phyloP scores from a whole-genome alignment of 108 stramenopile species.

The Tribonema minus region DNA sequence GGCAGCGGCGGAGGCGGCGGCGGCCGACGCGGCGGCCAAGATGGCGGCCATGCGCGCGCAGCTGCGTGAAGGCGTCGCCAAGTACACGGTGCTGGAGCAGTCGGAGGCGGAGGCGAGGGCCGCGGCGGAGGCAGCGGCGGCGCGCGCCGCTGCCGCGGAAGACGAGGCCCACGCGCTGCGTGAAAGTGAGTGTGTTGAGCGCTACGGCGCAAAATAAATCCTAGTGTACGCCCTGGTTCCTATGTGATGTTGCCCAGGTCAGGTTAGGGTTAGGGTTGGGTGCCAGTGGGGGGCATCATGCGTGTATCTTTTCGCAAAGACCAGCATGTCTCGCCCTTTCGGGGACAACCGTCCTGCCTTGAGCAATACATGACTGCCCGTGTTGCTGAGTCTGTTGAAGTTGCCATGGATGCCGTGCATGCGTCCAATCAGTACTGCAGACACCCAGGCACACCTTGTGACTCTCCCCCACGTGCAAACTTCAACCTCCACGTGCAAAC shows the following conservation, averaged over 20 bases:
- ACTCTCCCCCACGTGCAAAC: not conserved
- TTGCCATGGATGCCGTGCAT: too few relatives aligned
- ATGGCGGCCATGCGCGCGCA: slow-evolving; percentile 10
- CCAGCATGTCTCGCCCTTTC: too few relatives aligned
- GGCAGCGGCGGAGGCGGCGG: not conserved
- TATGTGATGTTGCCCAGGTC: not conserved
- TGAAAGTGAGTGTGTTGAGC: not conserved
- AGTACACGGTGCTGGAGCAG: slow-evolving; percentile 11
- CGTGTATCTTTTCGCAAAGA: too few relatives aligned
- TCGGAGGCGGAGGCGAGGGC: slow-evolving; percentile 7
- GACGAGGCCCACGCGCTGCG: not conserved
- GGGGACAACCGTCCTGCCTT: too few relatives aligned
- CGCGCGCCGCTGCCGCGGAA: not conserved
- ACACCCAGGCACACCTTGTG: not conserved
- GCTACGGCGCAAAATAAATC: not conserved
- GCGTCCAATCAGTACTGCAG: too few relatives aligned
- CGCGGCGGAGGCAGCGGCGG: not conserved
- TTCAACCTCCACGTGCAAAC: not conserved
- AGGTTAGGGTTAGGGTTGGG: not conserved
- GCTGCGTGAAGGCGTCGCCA: slow-evolving; percentile 5
- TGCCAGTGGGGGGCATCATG: not conserved
- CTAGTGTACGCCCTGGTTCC: not conserved
- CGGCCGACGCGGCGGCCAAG: slow-evolving; percentile 6
- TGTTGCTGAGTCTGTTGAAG: too few relatives aligned
- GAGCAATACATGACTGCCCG: too few relatives aligned